Conservation (phyloP, 108 stramenopile genomes). For the Skeletonema costatum region DNA sequence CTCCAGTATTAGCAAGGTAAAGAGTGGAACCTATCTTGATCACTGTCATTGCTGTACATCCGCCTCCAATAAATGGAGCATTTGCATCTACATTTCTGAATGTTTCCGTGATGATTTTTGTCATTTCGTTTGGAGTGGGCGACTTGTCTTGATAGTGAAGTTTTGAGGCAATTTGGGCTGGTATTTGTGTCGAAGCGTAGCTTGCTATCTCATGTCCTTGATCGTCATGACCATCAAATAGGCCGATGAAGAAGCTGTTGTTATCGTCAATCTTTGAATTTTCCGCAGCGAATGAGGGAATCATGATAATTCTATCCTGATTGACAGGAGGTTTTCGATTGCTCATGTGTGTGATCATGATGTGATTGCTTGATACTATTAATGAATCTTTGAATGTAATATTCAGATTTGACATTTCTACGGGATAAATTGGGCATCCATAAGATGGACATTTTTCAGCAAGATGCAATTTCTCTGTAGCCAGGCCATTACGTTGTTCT, state of each 20-base stretch:
- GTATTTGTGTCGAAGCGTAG: constrained; percentile 51
- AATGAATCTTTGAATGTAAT: neutral
- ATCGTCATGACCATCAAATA: constrained; percentile 78
- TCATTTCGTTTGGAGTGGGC: constrained; percentile 6
- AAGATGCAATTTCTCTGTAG: neutral
- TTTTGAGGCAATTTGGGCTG: constrained; percentile 50
- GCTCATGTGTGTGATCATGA: constrained; percentile 42
- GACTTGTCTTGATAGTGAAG: constrained; percentile 8
- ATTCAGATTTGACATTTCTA: constrained; percentile 10
- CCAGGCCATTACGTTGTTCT: neutral
- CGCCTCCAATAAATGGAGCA: constrained; percentile 53
- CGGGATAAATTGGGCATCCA: constrained; percentile 16
- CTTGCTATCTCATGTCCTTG: constrained; percentile 59
- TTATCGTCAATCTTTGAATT: constrained; percentile 4
- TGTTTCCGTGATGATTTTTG: constrained; percentile 43
- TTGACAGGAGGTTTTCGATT: constrained; percentile 45
- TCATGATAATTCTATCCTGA: constrained; percentile 66
- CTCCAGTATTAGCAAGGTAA: constrained; percentile 74
- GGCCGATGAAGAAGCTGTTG: constrained; percentile 56
- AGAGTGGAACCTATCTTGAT: constrained; percentile 55
- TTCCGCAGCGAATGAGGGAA: constrained; percentile 44
- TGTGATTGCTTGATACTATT: constrained; percentile 24
- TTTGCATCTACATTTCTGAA: constrained; percentile 60
- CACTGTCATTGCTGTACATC: constrained; percentile 64
- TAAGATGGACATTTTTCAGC: constrained; percentile 14